Percentiles rank a stretch among this genome's conserved stretches.
These are phyloP conservation scores for Lentinula lateritia DNA, from an alignment of 768 basidiomycete genomes.

Conservation along the genomic window DNA sequence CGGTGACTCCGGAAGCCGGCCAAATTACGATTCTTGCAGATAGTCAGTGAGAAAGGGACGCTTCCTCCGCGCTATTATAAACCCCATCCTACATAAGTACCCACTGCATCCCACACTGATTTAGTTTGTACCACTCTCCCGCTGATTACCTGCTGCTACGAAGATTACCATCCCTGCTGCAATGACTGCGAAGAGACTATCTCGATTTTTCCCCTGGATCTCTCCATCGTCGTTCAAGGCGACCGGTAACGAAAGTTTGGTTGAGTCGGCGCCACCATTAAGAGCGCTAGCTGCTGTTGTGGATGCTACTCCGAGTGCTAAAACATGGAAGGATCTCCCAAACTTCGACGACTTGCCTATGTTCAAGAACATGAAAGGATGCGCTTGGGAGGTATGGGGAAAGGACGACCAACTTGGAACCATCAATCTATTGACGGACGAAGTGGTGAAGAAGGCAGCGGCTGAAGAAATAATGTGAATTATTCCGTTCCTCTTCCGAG, in stretches of 20 bases:
- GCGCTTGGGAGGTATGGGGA: slow-evolving; percentile 69
- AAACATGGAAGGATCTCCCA: slow-evolving; percentile 1
- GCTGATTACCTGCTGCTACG: too few relatives aligned
- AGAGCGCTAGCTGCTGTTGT: background rate
- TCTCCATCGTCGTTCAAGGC: background rate
- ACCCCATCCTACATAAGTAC: background rate
- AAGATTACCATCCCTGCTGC: too few relatives aligned
- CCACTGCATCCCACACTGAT: background rate
- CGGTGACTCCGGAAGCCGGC: background rate
- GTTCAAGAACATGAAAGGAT: slow-evolving; percentile 42
- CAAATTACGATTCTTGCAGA: background rate
- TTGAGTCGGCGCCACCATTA: background rate
- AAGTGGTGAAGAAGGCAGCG: slow-evolving; percentile 54
- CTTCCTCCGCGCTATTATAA: background rate
- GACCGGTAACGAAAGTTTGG: background rate
- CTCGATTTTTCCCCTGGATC: background rate
- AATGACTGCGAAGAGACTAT: slow-evolving; percentile 5
- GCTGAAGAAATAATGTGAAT: slow-evolving; percentile 49
- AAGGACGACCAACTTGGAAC: slow-evolving; percentile 62
- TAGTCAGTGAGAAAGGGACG: background rate
- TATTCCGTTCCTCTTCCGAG: slow-evolving; percentile 17
- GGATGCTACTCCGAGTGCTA: background rate
- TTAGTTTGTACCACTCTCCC: background rate
- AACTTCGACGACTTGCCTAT: slow-evolving; percentile 28
- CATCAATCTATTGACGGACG: slow-evolving; percentile 57